Evolutionary conservation across 106 monocot genomes (phyloP), one percentile per base, ranked within the genome.

Genomic region (Phalaenopsis equestris): DNA sequence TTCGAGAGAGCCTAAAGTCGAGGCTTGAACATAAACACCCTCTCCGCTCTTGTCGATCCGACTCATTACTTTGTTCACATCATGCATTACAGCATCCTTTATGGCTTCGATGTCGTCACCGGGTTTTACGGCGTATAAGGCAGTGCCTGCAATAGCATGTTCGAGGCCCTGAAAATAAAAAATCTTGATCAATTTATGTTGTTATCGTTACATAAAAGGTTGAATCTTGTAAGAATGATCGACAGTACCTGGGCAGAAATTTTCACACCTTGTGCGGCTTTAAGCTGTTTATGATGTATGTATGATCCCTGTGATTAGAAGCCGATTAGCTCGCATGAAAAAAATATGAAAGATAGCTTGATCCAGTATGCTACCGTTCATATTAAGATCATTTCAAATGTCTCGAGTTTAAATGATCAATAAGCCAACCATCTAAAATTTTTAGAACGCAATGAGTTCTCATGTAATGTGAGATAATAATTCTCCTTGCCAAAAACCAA

Each of bases 11-110:
- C 98, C 98, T 81, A 99, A 89, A 15, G 98, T 94, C 45, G 98
- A 99, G n/a, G 98, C 94, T 73, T 99, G 98, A 19, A 99, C 94
- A 81, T 93, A 99, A 30, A 99, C 98, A 75, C 98, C 98, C 81
- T 99, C 98, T 21, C 94, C 94, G 77, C 90, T 89, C 78, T 93
- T 99, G 82, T 95, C 94, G 65, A 99, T 99, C 38, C 91, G 79
- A 78, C 81, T 81, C 92, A 92, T 92, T 3, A 99, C 92, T 83
- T 76, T 91, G 8, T 91, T 84, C 90, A 99, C 90, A 47, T 99
- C 94, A 79, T 90, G 86, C 94, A 99, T 95, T 19, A 90, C 94
- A 37, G 80, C 24, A 58, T 90, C 90, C 77, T 92, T 95, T 10
- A 95, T 56, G 7, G 81, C 84, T 79, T 94, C 94, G 24, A 95